Percentiles rank a stretch among this genome's conserved stretches.
phyloP scores from a whole-genome alignment of 2,329 filamentous ascomycete genomes.

The Myriosclerotinia curreyana region DNA sequence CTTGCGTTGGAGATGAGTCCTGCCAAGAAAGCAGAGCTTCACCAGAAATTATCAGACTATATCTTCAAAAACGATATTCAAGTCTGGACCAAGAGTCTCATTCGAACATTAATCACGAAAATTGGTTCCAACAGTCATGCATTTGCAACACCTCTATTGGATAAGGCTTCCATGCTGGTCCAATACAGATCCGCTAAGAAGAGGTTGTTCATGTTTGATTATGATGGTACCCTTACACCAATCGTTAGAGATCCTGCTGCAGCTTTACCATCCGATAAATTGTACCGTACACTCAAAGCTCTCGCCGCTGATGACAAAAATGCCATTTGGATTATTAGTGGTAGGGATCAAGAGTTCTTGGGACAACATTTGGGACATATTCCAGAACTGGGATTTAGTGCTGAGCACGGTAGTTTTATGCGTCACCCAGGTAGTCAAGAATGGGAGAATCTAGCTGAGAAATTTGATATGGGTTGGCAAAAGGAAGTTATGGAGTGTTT shows the following conservation, averaged over 20 bases:
- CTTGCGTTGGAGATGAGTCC: slow-evolving; percentile 73
- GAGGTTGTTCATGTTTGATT: slow-evolving; percentile 97
- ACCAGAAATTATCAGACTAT: slow-evolving; percentile 73
- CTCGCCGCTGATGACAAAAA: slow-evolving; percentile 79
- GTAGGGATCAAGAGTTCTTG: slow-evolving; percentile 87
- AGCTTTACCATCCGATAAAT: slow-evolving; percentile 80
- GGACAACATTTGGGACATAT: slow-evolving; percentile 93
- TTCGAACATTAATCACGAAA: slow-evolving; percentile 76
- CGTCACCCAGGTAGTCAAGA: slow-evolving; percentile 69
- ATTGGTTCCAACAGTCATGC: slow-evolving; percentile 73
- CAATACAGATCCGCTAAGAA: slow-evolving; percentile 73
- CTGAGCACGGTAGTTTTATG: slow-evolving; percentile 96
- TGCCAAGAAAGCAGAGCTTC: slow-evolving; percentile 64
- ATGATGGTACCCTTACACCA: slow-evolving; percentile 92
- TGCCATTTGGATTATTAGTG: slow-evolving; percentile 97
- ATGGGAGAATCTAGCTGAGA: slow-evolving; percentile 88
- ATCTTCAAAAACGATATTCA: slow-evolving; percentile 85
- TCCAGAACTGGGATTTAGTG: slow-evolving; percentile 82
- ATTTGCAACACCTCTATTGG: slow-evolving; percentile 76
- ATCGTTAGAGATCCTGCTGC: slow-evolving; percentile 90
- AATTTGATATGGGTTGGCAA: slow-evolving; percentile 90
- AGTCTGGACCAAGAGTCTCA: slow-evolving; percentile 76
- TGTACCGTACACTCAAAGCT: slow-evolving; percentile 74
- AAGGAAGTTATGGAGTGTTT: slow-evolving; percentile 79
- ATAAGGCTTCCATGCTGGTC: slow-evolving; percentile 66